Conservation (phyloP, 441 rosid species). For the Sinapis alba region DNA sequence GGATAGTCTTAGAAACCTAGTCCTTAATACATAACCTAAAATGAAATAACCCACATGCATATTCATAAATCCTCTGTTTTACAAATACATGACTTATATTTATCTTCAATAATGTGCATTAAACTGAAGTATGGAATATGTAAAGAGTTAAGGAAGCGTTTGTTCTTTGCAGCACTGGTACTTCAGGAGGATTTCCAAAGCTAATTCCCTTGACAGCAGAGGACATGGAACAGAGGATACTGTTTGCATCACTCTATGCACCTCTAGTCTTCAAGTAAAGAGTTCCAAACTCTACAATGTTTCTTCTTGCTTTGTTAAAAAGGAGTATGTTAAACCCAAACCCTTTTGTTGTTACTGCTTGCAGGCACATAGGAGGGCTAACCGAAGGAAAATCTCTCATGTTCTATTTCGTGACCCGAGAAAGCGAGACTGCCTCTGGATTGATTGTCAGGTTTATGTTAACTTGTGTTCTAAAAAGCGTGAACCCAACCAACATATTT, state of each 20-base stretch:
- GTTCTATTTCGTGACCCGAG: neutral
- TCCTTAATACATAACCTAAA: neutral
- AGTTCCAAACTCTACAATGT: neutral
- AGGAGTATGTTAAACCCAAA: neutral
- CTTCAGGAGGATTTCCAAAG: neutral
- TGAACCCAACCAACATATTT: neutral
- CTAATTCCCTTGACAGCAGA: neutral
- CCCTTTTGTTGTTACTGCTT: neutral
- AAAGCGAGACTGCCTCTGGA: neutral
- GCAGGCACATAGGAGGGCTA: neutral
- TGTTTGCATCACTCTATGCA: neutral
- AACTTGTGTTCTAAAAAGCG: neutral
- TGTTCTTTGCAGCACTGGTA: neutral
- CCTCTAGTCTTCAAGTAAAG: neutral
- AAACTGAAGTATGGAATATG: neutral
- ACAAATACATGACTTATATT: neutral
- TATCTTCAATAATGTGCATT: neutral
- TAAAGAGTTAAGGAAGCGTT: neutral
- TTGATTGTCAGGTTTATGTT: neutral
- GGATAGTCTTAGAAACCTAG: neutral
- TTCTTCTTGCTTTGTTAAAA: neutral
- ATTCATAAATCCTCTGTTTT: neutral
- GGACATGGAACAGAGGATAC: neutral
- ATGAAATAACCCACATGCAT: neutral
- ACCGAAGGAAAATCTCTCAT: neutral